These are phyloP conservation scores for Trichophyton verrucosum DNA, from an alignment of 2,329 filamentous ascomycete species.

Conservation along the genomic window DNA sequence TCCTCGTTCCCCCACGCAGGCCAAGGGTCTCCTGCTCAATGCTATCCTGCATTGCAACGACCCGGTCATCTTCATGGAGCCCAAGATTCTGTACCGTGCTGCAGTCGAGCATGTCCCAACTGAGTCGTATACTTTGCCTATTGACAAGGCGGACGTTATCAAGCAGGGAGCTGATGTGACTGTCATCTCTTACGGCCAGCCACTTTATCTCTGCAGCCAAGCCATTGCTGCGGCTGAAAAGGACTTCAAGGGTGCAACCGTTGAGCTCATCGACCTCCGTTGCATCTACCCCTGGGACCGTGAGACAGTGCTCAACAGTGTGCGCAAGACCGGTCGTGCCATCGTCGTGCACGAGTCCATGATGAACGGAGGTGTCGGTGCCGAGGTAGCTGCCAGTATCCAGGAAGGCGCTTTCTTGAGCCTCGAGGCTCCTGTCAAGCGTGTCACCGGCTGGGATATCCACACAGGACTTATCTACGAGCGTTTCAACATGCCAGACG, in stretches of 20 bases:
- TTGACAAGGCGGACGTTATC: constrained; percentile 74
- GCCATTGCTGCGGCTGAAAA: constrained; percentile 68
- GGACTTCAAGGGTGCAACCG: constrained; percentile 53
- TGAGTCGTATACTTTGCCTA: constrained; percentile 65
- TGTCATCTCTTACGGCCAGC: constrained; percentile 78
- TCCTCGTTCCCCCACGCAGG: constrained; percentile 72
- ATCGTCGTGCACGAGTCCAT: constrained; percentile 88
- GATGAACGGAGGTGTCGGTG: constrained; percentile 78
- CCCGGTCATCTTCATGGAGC: constrained; percentile 86
- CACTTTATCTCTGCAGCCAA: constrained; percentile 67
- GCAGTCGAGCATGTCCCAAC: constrained; percentile 84
- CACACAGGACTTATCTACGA: constrained; percentile 72
- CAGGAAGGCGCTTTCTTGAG: constrained; percentile 77
- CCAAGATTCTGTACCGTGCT: constrained; percentile 82
- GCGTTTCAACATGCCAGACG: constrained; percentile 69
- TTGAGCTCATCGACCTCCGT: constrained; percentile 77
- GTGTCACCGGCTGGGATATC: constrained; percentile 82
- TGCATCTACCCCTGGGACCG: constrained; percentile 91
- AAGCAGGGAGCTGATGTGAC: constrained; percentile 72
- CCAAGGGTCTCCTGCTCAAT: constrained; percentile 71
- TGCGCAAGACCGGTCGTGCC: constrained; percentile 73
- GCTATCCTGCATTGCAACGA: constrained; percentile 66
- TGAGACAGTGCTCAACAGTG: constrained; percentile 64
- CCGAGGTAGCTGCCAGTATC: constrained; percentile 77
- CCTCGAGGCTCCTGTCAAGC: constrained; percentile 71